Evolutionary conservation across 2,329 filamentous ascomycete genomes (phyloP).

Genomic region (Emericellopsis cladophorae): DNA sequence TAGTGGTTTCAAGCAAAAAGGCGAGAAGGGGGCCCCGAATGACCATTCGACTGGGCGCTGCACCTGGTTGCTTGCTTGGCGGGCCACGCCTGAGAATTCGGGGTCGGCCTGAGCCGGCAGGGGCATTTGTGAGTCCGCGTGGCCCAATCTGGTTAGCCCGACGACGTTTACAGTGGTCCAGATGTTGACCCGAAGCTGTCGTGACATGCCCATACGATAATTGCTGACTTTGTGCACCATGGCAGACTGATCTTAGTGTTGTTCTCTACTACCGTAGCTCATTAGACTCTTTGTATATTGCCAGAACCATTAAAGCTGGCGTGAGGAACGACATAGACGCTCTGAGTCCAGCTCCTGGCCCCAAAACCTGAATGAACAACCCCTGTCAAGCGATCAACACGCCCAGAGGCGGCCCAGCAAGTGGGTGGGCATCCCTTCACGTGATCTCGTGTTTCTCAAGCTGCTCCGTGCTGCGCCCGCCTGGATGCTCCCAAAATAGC

Average conservation of each 20-base stretch:
- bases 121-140: background rate
- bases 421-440: background rate
- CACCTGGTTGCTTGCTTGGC: too few species aligned
- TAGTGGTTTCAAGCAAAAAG: slow-evolving; percentile 1
- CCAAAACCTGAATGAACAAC: background rate
- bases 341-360: too few species aligned
- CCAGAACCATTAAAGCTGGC: too few species aligned
- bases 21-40: background rate
- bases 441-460: slow-evolving; percentile 6
- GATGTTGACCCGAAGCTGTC: slow-evolving; percentile 17
- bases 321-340: too few species aligned
- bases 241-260: too few species aligned
- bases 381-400: too few species aligned
- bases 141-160: background rate
- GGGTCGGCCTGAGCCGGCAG: background rate
- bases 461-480: background rate
- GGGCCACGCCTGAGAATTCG: background rate
- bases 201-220: too few species aligned
- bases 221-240: too few species aligned
- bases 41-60: too few species aligned
- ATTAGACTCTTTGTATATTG: too few species aligned
- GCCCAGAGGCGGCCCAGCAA: too few species aligned
- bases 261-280: too few species aligned
- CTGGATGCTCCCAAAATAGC: background rate
- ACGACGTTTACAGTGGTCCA: slow-evolving; percentile 11